Conservation (phyloP, 257 asterid species). For the Fraxinus pennsylvanica region DNA sequence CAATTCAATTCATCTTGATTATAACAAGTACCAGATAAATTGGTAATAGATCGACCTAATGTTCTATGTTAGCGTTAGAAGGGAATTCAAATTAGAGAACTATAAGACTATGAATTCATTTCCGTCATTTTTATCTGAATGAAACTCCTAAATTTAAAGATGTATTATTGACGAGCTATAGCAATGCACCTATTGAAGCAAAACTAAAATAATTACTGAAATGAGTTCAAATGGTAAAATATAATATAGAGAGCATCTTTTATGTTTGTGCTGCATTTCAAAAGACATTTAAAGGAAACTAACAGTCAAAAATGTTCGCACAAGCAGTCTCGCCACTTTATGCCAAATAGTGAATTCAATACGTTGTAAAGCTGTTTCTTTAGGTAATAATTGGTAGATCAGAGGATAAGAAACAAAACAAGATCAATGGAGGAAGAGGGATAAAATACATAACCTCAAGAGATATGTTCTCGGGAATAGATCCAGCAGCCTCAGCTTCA, state of each 20-base stretch:
- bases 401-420: background rate
- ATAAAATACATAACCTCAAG: conserved; percentile 57
- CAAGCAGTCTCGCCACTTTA: background rate
- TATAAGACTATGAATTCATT: background rate
- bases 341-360: background rate
- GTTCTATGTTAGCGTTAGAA: background rate
- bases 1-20: background rate
- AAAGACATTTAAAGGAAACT: background rate
- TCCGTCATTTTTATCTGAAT: background rate
- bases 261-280: conserved; percentile 3
- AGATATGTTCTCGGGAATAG: conserved; percentile 59
- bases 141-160: background rate
- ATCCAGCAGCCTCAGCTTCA: conserved; percentile 67
- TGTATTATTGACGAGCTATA: background rate
- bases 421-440: conserved; percentile 12
- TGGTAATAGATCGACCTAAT: background rate
- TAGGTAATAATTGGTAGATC: background rate
- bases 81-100: background rate
- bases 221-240: background rate
- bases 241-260: background rate
- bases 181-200: background rate
- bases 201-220: background rate
- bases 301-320: background rate
- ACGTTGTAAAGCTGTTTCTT: background rate
- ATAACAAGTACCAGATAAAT: background rate